phyloP scores from a whole-genome alignment of 768 basidiomycete genomes.

The Mycena belliarum region DNA sequence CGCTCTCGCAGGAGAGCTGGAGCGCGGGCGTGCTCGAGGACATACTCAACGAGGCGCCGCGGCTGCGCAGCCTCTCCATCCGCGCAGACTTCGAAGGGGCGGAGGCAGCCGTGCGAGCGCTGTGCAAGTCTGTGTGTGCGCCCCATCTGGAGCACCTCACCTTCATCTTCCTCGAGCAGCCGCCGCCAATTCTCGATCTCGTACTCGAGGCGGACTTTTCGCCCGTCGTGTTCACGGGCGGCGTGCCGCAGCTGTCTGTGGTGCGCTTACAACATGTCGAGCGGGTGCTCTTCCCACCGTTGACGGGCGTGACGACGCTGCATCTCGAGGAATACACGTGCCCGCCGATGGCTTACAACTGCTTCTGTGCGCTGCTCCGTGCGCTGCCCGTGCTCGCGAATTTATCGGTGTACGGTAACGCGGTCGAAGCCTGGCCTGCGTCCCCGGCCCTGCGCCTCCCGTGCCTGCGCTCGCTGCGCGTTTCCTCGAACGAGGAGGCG shows the following conservation, averaged over 20 bases:
- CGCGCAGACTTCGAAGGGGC: conserved; percentile 8
- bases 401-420: conserved; percentile 34
- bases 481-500: neutral
- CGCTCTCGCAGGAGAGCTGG: conserved; percentile 22
- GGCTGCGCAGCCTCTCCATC: conserved; percentile 15
- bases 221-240: conserved; percentile 25
- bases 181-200: neutral
- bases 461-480: conserved; percentile 13
- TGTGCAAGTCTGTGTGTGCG: neutral
- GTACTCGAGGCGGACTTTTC: neutral
- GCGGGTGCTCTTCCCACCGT: conserved; percentile 6
- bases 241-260: conserved; percentile 32
- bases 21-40: neutral
- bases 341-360: conserved; percentile 25
- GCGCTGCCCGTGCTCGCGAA: conserved; percentile 36
- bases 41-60: conserved; percentile 3
- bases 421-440: conserved; percentile 5
- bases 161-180: conserved; percentile 12
- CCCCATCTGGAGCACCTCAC: conserved; percentile 14
- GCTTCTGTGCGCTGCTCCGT: conserved; percentile 29
- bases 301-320: conserved; percentile 29
- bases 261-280: conserved; percentile 29
- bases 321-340: conserved; percentile 33
- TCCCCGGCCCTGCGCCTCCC: conserved; percentile 1
- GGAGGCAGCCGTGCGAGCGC: neutral